Evolutionary conservation across 352 stramenopile genomes (phyloP), one percentile per base, ranked within the genome.

Genomic region (Globisporangium splendens): DNA sequence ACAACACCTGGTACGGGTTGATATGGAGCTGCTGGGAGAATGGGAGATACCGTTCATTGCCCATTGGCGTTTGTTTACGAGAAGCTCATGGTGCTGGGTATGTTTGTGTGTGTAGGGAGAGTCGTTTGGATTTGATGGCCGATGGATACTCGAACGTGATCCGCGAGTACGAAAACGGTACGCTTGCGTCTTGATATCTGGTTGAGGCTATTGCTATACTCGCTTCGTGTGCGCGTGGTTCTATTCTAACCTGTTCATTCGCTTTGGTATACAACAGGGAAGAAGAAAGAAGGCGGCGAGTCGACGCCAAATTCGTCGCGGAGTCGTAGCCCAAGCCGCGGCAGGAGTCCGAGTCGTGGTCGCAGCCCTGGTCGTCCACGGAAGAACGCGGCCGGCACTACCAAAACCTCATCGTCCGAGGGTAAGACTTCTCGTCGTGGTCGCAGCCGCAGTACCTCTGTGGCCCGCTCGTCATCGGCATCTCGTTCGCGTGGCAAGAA

Each of bases 91-190:
- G 28, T 8, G 24, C 17, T 44, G 28, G 15, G 1, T 46, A 14
- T 48, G 22, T 41, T 41, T 42, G 24, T 47, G 7, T 59, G 22
- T 39, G 28, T 56, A 93, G 84, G 84, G 85, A 94, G 65, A 94
- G 79, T 52, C 85, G 85, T 48, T 75, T 94, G 43, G 85, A 94
- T 52, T 73, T 94, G 28, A 73, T 87, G 51, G 77, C 80, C 2
- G 85, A 94, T 62, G 83, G 83, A 20, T 89, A 91, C 68, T 83
- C 69, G 49, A 55, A 73, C 3, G 66, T 88, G 59, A 88, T 94
- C 55, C 87, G 83, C 52, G 63, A 67, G 38, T 94, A 81, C 53
- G 83, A 93, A 69, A 73, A 84, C 42, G 60, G 77, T 89, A 59
- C 48, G 70, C 20, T 18, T 8, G 7, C 10, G 28, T n/a, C n/a